Evolutionary conservation across 257 asterid species (phyloP), one percentile per base, ranked within the genome.

Genomic region (Linaria vulgaris): DNA sequence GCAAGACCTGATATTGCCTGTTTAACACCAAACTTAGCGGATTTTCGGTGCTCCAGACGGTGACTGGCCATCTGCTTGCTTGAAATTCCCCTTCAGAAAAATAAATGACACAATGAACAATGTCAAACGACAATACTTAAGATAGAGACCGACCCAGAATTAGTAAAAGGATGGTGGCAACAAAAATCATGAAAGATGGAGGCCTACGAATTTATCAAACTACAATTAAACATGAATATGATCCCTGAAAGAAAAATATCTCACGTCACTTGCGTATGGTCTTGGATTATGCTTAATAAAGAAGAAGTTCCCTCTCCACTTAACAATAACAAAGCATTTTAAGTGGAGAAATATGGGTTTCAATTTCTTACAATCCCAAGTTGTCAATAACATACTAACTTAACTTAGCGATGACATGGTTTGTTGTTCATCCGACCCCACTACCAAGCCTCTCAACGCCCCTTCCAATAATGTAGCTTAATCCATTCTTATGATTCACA

Each of bases 1-100:
- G 95, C 96, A 69, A 91, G 81, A 66, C 95, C 89, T 47, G 98
- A 68, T 49, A 88, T 58, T 60, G 84, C 83, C 74, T 77, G 90
- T 76, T 82, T 82, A 22, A 77, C 66, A 62, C 80, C 87, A 65
- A 69, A 62, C 47, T 76, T 73, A 44, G 75, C 13, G 37, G 86
- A 65, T 25, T 51, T 56, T 53, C 77, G 75, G 16, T 62, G 67
- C 49, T 72, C 83, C 50, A 16, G 41, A 63, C 63, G 68, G 77
- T 89, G 79, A 21, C 69, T 66, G 0, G 83, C 41, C 43, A 49
- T 59, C 52, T 65, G 68, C 77, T 72, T 81, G 61, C 46, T 55
- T 19, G 81, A 71, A 31, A 67, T 47, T 79, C 77, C 81, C 96
- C 87, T 62, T 46, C 34, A 62, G 56, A 37, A 56, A 51, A 56